phyloP scores from a whole-genome alignment of 257 asterid species.

The Jasminum sambac region DNA sequence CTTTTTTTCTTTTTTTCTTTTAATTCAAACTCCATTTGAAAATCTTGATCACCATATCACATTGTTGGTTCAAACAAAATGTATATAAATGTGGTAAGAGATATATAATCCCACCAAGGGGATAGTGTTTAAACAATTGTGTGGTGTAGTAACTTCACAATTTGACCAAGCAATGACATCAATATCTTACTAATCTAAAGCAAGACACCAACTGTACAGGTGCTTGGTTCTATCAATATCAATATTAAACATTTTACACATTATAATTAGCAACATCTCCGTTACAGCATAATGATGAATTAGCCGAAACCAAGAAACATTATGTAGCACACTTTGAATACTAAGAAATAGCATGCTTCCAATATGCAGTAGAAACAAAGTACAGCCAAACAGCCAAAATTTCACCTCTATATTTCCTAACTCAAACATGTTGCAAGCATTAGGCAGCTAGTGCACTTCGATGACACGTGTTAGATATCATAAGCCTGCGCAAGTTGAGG shows the following conservation, averaged over 20 bases:
- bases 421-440: too few species aligned
- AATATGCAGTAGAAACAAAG: constrained; percentile 69
- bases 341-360: constrained; percentile 75
- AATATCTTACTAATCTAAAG: constrained; percentile 1
- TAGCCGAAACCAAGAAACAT: background rate
- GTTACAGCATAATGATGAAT: constrained; percentile 9
- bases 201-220: background rate
- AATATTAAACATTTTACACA: too few species aligned
- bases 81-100: background rate
- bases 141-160: background rate
- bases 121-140: background rate
- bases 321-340: constrained; percentile 7
- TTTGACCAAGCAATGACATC: background rate
- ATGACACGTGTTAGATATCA: too few species aligned
- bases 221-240: constrained; percentile 11
- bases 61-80: background rate
- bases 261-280: constrained; percentile 13
- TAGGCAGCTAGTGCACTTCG: too few species aligned
- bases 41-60: background rate
- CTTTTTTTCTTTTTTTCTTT: too few species aligned
- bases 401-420: too few species aligned
- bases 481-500: too few species aligned
- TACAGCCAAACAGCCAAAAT: constrained; percentile 75
- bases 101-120: constrained; percentile 6
- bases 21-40: background rate